phyloP scores from a whole-genome alignment of 2,329 filamentous ascomycete species.

The Triangularia setosa region DNA sequence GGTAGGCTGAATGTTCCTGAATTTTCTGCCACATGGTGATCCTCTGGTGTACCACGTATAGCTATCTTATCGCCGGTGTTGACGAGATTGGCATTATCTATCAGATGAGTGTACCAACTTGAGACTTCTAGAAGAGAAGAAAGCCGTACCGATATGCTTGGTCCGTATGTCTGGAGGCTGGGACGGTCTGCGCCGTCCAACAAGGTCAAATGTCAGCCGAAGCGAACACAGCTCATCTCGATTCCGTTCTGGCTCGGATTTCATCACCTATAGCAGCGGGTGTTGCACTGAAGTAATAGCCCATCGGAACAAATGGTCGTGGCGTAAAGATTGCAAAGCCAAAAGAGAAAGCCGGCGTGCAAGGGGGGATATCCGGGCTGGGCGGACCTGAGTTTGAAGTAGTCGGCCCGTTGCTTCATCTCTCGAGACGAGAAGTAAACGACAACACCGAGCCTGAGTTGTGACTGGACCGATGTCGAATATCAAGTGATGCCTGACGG shows the following conservation, averaged over 20 bases:
- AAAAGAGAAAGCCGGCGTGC: background rate
- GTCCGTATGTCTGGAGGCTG: background rate
- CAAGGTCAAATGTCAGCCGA: background rate
- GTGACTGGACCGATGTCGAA: background rate
- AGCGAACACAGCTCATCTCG: background rate
- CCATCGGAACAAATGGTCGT: constrained; percentile 3
- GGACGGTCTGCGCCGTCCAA: background rate
- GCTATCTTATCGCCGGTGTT: background rate
- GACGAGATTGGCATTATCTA: background rate
- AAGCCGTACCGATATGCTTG: background rate
- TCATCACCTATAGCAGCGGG: background rate
- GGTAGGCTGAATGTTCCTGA: background rate
- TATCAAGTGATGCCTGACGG: background rate
- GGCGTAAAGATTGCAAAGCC: background rate
- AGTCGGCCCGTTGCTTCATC: background rate
- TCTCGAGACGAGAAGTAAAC: background rate
- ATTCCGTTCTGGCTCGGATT: background rate
- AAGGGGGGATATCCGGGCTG: background rate
- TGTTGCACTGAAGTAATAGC: background rate
- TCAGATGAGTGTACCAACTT: background rate
- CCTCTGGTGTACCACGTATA: background rate
- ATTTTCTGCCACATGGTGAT: background rate
- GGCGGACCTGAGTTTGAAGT: background rate
- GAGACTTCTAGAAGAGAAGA: background rate
- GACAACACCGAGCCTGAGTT: background rate